Base-by-base conservation (phyloP, 176 grass and related monocot genomes). In the Sorghum bicolor region DNA sequence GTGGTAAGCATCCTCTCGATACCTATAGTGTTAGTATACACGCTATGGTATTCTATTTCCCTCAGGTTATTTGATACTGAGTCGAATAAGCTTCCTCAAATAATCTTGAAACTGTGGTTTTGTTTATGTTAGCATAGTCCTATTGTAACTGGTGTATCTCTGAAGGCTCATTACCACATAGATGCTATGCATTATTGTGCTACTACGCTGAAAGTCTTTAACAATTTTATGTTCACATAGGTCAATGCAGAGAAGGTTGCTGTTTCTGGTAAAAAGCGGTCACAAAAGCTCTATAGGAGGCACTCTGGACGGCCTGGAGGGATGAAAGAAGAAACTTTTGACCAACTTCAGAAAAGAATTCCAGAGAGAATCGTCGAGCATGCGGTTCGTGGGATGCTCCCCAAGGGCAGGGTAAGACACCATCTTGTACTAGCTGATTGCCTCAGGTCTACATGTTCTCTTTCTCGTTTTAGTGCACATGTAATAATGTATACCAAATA, bases 221-320 rank as follows among this genome's bases (percentile, higher is more conserved):
- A 36, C 6, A 25, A 24, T 74, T 78, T 20, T 78, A 12, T 89
- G 26, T 71, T 75, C 15, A 41, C 72, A 87, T 85, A 99, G 93
- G 88, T 99, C 74, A 99, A 99, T 89, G 93, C 93, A 37, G 96
- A 99, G 60, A 96, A 99, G 79, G 96, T 99, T 81, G 93, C 93
- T 77, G 91, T 99, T 80, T 92, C 96, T 90, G 96, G 96, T 81
- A 91, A 92, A 82, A 99, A 99, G 81, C 78, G 96, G 70, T 70
- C 87, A 5, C 96, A 99, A 38, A 99, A 99, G 77, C 87, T 99
- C 67, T 99, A 99, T 57, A 96, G 86, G 81, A 95, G 96, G 80
- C 96, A 99, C 79, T 99, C 96, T 24, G 96, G 96, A 77, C 87
- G 91, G 7, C 96, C 96, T 75, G 96, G 96, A 87, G 96, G 96